Evolutionary conservation across 2,329 filamentous ascomycete species (phyloP).

Genomic region (Rhynchosporium secalis): DNA sequence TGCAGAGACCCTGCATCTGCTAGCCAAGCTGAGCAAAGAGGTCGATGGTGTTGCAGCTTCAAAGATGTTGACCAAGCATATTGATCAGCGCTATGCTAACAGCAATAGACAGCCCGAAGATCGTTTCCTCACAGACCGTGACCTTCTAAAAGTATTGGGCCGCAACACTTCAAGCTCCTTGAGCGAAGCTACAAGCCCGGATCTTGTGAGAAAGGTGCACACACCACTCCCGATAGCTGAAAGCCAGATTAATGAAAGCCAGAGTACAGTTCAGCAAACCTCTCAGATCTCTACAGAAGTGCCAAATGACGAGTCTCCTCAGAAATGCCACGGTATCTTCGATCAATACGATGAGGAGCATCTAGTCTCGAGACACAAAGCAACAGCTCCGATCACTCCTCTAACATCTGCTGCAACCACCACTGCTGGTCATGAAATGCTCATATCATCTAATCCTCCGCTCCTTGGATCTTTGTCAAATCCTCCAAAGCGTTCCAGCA

Average conservation of each 20-base stretch:
- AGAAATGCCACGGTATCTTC: background rate
- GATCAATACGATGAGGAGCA: background rate
- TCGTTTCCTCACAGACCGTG: background rate
- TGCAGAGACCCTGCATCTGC: slow-evolving; percentile 21
- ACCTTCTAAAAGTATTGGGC: slow-evolving; percentile 3
- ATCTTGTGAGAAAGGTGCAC: background rate
- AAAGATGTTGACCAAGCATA: slow-evolving; percentile 8
- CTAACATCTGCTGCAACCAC: background rate
- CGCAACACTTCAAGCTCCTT: background rate
- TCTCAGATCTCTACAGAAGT: background rate
- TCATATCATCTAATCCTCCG: background rate
- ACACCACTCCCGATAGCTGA: background rate
- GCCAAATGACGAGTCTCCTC: background rate
- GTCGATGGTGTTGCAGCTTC: slow-evolving; percentile 9
- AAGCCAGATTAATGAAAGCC: background rate
- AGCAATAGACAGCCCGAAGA: background rate
- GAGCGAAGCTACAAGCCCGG: background rate
- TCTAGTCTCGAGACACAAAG: background rate
- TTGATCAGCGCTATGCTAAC: slow-evolving; percentile 6
- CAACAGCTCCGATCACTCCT: background rate
- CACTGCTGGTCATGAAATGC: background rate
- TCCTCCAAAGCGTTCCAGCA: background rate
- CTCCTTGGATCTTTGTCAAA: background rate
- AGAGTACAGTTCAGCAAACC: background rate
- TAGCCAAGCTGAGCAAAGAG: slow-evolving; percentile 23